Conservation (phyloP, 1,284 basidiomycete species). For the Heterobasidion irregulare region DNA sequence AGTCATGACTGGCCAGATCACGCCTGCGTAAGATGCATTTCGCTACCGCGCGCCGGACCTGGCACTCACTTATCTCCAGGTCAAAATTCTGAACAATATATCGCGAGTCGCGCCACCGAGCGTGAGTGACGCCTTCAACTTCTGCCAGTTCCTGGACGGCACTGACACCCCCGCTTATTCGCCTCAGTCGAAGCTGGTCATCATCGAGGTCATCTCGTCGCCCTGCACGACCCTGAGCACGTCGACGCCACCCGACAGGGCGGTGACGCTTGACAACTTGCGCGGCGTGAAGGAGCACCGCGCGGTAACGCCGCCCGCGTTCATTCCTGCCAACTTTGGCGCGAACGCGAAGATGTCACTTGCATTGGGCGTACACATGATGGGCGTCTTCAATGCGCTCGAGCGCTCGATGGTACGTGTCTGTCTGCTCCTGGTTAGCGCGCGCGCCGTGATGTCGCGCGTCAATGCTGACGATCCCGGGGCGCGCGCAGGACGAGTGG, state of each 20-base stretch:
- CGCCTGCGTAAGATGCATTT: constrained; percentile 6
- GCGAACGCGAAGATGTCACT: constrained; percentile 7
- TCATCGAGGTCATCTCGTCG: constrained; percentile 7
- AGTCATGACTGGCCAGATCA: constrained; percentile 12
- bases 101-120: constrained; percentile 1
- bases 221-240: constrained; percentile 1
- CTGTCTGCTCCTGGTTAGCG: background rate
- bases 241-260: background rate
- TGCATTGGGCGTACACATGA: constrained; percentile 10
- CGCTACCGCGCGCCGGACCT: no score
- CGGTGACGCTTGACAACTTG: constrained; percentile 4
- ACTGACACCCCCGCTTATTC: background rate
- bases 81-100: constrained; percentile 8
- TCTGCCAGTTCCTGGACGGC: background rate
- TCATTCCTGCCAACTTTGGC: constrained; percentile 10
- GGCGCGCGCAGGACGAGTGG: constrained; percentile 7
- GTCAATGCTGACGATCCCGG: background rate
- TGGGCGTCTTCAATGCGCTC: constrained; percentile 10
- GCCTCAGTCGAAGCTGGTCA: constrained; percentile 6
- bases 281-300: background rate
- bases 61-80: background rate
- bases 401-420: constrained; percentile 8
- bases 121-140: constrained; percentile 1
- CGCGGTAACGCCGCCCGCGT: constrained; percentile 5
- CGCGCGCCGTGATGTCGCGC: background rate